Conservation (phyloP, 495 filamentous ascomycete species). For the Xylaria acuta region DNA sequence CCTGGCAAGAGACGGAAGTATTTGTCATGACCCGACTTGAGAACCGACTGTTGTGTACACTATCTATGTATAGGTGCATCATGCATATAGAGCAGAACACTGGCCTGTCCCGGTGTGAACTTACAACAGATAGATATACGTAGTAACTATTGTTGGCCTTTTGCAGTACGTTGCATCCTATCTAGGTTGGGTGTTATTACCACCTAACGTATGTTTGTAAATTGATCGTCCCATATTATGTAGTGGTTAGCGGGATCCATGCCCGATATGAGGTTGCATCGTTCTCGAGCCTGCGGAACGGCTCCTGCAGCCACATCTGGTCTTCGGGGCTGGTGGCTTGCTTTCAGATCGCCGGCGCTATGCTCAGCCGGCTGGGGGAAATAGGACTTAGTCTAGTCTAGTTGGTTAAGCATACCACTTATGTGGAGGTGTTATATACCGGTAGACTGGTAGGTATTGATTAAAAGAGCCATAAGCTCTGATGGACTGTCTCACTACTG, state of each 20-base stretch:
- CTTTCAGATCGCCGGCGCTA: constrained; percentile 27
- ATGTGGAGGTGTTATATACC: not conserved
- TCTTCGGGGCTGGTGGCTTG: constrained; percentile 28
- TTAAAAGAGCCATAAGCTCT: not conserved
- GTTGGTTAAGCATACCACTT: not conserved
- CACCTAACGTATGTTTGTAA: constrained; percentile 6
- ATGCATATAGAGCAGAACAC: not conserved
- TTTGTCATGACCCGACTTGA: constrained; percentile 3
- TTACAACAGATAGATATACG: not conserved
- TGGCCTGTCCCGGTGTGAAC: not conserved
- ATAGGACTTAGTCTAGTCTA: constrained; percentile 7
- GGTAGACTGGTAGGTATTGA: constrained; percentile 4
- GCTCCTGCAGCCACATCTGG: constrained; percentile 32
- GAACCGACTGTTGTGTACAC: constrained; percentile 9
- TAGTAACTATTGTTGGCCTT: constrained; percentile 9
- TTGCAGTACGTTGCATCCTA: constrained; percentile 3
- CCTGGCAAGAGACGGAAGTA: constrained; percentile 2
- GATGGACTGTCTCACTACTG: constrained; percentile 8
- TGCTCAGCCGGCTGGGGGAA: not conserved
- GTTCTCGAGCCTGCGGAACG: constrained; percentile 28
- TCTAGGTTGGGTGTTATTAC: constrained; percentile 6
- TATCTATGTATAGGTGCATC: not conserved
- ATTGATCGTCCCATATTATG: constrained; percentile 5
- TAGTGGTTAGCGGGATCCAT: constrained; percentile 14
- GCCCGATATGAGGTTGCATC: constrained; percentile 26